Conservation (phyloP, 805 yeast species). For the Kodamaea neixiangensis region DNA sequence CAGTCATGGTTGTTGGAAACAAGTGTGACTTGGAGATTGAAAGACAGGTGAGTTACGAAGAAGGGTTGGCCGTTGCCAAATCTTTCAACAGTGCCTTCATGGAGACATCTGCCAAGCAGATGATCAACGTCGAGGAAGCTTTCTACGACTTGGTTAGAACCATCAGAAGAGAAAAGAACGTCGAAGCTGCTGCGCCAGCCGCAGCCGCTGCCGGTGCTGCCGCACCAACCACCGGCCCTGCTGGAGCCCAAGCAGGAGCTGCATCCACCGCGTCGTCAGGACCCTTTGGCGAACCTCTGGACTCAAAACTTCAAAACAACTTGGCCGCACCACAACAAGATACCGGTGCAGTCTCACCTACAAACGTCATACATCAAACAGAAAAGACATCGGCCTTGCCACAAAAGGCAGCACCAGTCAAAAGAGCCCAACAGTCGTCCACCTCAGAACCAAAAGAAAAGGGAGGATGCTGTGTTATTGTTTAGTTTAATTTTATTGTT, state of each 20-base stretch:
- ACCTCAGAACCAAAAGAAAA: slow-evolving; percentile 28
- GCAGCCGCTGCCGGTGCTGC: slow-evolving; percentile 7
- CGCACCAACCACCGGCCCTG: slow-evolving; percentile 2
- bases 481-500: slow-evolving; percentile 15
- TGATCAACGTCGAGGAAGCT: slow-evolving; percentile 85
- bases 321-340: slow-evolving; percentile 7
- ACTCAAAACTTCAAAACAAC: background rate
- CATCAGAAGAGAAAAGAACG: slow-evolving; percentile 35
- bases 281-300: background rate
- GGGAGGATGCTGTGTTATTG: slow-evolving; percentile 40
- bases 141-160: slow-evolving; percentile 68
- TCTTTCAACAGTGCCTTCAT: slow-evolving; percentile 72
- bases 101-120: slow-evolving; percentile 92
- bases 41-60: slow-evolving; percentile 71
- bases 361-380: slow-evolving; percentile 4
- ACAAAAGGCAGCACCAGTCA: slow-evolving; percentile 9
- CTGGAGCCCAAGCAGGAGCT: slow-evolving; percentile 8
- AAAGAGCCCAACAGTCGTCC: slow-evolving; percentile 5
- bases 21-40: slow-evolving; percentile 74
- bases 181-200: slow-evolving; percentile 6
- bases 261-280: slow-evolving; percentile 7
- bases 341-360: slow-evolving; percentile 3
- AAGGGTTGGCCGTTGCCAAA: slow-evolving; percentile 62
- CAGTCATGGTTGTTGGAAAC: slow-evolving; percentile 78
- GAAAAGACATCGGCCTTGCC: slow-evolving; percentile 11